phyloP scores from a whole-genome alignment of 2,329 filamentous ascomycete genomes.

The Sporothrix sp. region DNA sequence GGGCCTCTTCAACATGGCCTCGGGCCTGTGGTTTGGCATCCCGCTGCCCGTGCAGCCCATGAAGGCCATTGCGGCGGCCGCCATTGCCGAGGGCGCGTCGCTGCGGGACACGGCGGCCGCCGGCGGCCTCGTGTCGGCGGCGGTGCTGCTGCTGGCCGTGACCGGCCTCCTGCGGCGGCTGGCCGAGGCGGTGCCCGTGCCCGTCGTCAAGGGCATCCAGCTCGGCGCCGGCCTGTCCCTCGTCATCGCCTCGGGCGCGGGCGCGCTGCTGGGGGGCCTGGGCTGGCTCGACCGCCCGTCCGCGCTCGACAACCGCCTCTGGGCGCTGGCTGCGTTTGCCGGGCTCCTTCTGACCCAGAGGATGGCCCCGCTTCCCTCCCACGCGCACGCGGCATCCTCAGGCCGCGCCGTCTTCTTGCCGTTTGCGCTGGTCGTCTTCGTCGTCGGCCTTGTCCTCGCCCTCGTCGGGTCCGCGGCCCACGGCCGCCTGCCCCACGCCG shows the following conservation, averaged over 20 bases:
- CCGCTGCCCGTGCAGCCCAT: constrained; percentile 87
- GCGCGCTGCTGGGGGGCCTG: constrained; percentile 55
- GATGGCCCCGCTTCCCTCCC: constrained; percentile 33
- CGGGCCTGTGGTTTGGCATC: constrained; percentile 74
- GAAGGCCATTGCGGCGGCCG: constrained; percentile 79
- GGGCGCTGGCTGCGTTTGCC: constrained; percentile 65
- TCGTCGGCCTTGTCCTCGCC: constrained; percentile 57
- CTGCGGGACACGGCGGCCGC: constrained; percentile 68
- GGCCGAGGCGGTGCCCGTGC: constrained; percentile 65
- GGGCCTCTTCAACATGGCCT: constrained; percentile 75
- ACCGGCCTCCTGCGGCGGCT: constrained; percentile 72
- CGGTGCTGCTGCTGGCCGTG: constrained; percentile 65
- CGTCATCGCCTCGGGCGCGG: constrained; percentile 63
- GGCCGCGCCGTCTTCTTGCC: constrained; percentile 42
- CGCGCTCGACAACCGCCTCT: constrained; percentile 67
- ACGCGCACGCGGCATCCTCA: background rate
- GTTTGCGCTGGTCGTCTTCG: constrained; percentile 66
- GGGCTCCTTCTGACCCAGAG: constrained; percentile 58
- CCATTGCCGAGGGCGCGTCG: constrained; percentile 60
- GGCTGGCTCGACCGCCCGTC: constrained; percentile 49
- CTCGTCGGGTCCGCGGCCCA: constrained; percentile 26
- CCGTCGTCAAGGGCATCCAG: constrained; percentile 91
- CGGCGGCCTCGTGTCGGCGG: constrained; percentile 65
- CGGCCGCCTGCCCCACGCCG: constrained; percentile 38
- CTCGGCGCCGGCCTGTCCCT: constrained; percentile 82